A percentile compares a stretch with the other conserved stretches of the same genome.
Evolutionary conservation across 78 protist species (phyloP).

Genomic region (Planoprotostelium fungivorum): DNA sequence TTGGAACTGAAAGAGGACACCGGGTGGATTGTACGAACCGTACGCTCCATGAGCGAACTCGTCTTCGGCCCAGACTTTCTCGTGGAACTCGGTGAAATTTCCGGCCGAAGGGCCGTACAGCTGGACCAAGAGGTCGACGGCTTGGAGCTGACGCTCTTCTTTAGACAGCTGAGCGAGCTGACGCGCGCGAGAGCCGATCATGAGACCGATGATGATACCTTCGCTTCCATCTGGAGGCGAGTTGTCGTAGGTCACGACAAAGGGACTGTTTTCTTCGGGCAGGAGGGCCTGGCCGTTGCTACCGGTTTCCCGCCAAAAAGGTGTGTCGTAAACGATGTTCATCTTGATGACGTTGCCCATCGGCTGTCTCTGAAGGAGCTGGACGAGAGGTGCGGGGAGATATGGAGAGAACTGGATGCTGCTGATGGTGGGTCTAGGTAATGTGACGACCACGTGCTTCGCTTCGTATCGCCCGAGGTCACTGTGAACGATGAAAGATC

Average conservation of each 20-base stretch:
- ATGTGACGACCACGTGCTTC: conserved; percentile 21
- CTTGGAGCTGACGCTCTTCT: conserved; percentile 45
- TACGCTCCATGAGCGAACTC: conserved; percentile 46
- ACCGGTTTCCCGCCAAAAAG: conserved; percentile 62
- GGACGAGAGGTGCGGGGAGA: conserved; percentile 38
- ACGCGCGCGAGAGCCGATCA: conserved; percentile 24
- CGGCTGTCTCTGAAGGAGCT: conserved; percentile 44
- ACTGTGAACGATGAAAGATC: conserved; percentile 9
- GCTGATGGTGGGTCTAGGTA: conserved; percentile 49
- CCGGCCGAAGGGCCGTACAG: conserved; percentile 52
- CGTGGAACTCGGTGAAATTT: conserved; percentile 18
- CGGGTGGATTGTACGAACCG: conserved; percentile 30
- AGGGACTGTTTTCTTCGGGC: conserved; percentile 48
- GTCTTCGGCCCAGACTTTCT: conserved; percentile 46
- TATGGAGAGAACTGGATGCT: conserved; percentile 32
- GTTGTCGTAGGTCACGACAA: conserved; percentile 49
- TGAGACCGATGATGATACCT: conserved; percentile 45
- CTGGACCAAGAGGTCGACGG: conserved; percentile 33
- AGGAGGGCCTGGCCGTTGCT: conserved; percentile 51
- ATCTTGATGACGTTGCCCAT: conserved; percentile 57
- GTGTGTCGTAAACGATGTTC: conserved; percentile 48
- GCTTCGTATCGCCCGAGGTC: no score
- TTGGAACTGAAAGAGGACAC: conserved; percentile 8
- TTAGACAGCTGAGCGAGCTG: conserved; percentile 21
- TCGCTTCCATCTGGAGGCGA: conserved; percentile 42